These are phyloP conservation scores for Corchorus olitorius DNA, from an alignment of 345 rosid genomes.

Conservation along the genomic window DNA sequence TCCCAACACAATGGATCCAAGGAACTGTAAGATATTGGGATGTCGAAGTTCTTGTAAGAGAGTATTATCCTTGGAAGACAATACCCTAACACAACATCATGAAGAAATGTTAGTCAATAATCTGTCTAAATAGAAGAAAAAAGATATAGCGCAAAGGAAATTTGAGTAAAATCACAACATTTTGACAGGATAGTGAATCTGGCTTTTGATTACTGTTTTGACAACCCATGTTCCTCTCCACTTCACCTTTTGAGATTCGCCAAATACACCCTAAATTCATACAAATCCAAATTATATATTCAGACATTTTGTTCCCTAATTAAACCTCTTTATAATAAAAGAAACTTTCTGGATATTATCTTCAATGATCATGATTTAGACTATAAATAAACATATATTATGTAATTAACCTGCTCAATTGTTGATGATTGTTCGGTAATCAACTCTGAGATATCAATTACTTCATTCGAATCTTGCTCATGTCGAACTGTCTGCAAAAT, in stretches of 20 bases:
- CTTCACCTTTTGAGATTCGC: constrained; percentile 56
- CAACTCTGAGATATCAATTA: constrained; percentile 56
- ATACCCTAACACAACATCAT: constrained; percentile 37
- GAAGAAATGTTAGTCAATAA: neutral
- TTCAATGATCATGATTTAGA: too few species aligned
- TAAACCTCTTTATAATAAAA: too few species aligned
- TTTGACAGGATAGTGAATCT: constrained; percentile 40
- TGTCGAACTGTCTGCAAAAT: constrained; percentile 45
- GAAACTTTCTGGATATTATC: too few species aligned
- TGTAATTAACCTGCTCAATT: constrained; percentile 44
- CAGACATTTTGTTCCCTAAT: too few species aligned
- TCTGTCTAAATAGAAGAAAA: neutral
- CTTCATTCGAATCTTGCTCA: constrained; percentile 45
- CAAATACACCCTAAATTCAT: constrained; percentile 44
- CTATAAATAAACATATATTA: neutral
- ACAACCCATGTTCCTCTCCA: constrained; percentile 77
- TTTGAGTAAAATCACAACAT: constrained; percentile 30
- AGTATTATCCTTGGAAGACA: constrained; percentile 58
- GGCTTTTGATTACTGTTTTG: constrained; percentile 54
- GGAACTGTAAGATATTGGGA: constrained; percentile 68
- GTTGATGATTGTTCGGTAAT: constrained; percentile 31
- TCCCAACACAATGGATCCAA: constrained; percentile 59
- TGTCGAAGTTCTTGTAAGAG: constrained; percentile 58
- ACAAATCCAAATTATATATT: constrained; percentile 6
- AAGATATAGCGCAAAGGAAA: neutral